A percentile compares a stretch with the other conserved stretches of the same genome.
These are phyloP conservation scores for Penstemon davidsonii DNA, from an alignment of 257 asterid species.

Conservation along the genomic window DNA sequence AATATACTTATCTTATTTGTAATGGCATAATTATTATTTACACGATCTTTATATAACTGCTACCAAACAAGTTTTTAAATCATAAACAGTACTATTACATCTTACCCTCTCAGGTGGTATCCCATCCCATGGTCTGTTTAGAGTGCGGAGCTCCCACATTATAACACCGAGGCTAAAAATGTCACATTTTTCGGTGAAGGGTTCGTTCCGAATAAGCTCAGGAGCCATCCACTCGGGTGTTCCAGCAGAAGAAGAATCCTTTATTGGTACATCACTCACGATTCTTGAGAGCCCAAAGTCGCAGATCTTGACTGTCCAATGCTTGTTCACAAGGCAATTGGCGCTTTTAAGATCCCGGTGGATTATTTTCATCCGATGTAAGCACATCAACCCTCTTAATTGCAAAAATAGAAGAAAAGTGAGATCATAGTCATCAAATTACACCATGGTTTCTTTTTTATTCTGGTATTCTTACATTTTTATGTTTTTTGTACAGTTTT, in stretches of 20 bases:
- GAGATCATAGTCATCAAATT: constrained; percentile 10
- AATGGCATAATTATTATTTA: no score
- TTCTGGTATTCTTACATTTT: no score
- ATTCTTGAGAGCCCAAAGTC: constrained; percentile 98
- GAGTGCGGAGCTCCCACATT: constrained; percentile 96
- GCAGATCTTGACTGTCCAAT: constrained; percentile 91
- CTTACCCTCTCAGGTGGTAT: constrained; percentile 87
- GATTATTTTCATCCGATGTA: constrained; percentile 93
- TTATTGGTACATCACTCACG: constrained; percentile 54
- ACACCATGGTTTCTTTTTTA: no score
- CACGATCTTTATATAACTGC: no score
- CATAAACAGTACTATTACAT: not conserved
- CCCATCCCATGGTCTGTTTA: constrained; percentile 90
- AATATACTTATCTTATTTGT: no score
- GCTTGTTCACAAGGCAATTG: constrained; percentile 88
- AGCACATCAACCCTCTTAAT: constrained; percentile 92
- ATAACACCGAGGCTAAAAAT: constrained; percentile 93
- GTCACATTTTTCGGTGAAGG: constrained; percentile 93
- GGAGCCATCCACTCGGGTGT: constrained; percentile 99
- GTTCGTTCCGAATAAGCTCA: constrained; percentile 85
- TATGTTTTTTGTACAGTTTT: no score
- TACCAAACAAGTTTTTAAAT: no score
- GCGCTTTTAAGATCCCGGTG: constrained; percentile 95
- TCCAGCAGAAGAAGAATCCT: constrained; percentile 86
- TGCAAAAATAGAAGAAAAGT: constrained; percentile 29